Conservation (phyloP, 768 basidiomycete genomes). For the Paxillus ammoniavirescens region DNA sequence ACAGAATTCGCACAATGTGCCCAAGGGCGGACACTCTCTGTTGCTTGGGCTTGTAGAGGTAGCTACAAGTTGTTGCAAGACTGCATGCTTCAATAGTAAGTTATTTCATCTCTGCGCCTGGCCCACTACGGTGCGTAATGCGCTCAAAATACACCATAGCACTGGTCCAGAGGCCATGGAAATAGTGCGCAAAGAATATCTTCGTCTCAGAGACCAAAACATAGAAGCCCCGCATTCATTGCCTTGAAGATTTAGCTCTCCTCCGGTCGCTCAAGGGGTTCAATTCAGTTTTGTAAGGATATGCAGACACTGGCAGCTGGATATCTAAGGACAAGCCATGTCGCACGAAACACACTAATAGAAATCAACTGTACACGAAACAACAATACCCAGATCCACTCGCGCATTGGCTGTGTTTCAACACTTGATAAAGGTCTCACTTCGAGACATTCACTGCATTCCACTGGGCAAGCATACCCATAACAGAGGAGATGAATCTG, state of each 20-base stretch:
- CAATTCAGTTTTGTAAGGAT: background rate
- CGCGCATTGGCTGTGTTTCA: background rate
- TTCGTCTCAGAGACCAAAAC: constrained; percentile 54
- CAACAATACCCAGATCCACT: background rate
- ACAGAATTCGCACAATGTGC: constrained; percentile 86
- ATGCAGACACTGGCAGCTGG: background rate
- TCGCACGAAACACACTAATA: background rate
- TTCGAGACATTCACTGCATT: constrained; percentile 44
- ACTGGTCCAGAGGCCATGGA: constrained; percentile 77
- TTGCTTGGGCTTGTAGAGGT: constrained; percentile 79
- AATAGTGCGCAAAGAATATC: constrained; percentile 65
- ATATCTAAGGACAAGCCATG: background rate
- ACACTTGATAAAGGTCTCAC: constrained; percentile 18
- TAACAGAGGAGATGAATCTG: constrained; percentile 68
- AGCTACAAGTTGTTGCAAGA: constrained; percentile 68
- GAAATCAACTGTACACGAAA: constrained; percentile 6
- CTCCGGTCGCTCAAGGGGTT: background rate
- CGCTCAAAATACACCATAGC: constrained; percentile 34
- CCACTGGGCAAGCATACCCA: constrained; percentile 73
- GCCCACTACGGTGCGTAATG: background rate
- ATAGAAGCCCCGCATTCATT: background rate
- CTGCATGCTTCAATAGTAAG: constrained; percentile 81
- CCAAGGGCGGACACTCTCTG: constrained; percentile 74
- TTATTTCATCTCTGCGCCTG: constrained; percentile 8
- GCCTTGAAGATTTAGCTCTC: background rate